Percentiles rank a stretch among this genome's conserved stretches.
Evolutionary conservation across 768 basidiomycete genomes (phyloP).

Genomic region (Russula lepida): DNA sequence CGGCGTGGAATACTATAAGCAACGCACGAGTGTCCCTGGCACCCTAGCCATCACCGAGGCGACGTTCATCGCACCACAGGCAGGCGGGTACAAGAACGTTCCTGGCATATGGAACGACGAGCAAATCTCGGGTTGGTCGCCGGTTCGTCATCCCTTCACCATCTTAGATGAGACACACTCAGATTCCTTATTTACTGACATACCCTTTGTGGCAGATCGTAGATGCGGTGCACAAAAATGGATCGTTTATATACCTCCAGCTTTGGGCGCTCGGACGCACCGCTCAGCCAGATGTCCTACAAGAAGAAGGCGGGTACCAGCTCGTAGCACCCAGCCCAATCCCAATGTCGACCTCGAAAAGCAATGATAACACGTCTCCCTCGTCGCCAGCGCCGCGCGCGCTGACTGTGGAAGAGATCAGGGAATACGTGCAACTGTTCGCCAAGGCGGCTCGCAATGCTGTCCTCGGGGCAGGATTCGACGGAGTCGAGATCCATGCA

Average conservation of each 20-base stretch:
- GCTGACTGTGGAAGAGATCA: constrained; percentile 26
- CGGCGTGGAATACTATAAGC: constrained; percentile 39
- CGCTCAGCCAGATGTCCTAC: not conserved
- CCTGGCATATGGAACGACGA: constrained; percentile 59
- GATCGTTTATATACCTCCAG: constrained; percentile 30
- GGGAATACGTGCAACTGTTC: constrained; percentile 25
- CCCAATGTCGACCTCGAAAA: not conserved
- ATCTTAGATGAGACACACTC: not conserved
- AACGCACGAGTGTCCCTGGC: constrained; percentile 40
- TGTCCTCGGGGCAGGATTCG: constrained; percentile 27
- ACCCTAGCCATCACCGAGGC: constrained; percentile 52
- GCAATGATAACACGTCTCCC: not conserved
- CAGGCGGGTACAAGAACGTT: constrained; percentile 41
- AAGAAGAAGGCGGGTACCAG: not conserved
- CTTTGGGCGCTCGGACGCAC: constrained; percentile 35
- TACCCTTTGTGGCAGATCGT: not conserved
- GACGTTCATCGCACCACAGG: constrained; percentile 41
- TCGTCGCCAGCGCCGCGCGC: not conserved
- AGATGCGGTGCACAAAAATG: constrained; percentile 29
- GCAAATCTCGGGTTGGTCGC: constrained; percentile 47
- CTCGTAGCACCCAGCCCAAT: not conserved
- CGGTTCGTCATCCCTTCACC: constrained; percentile 24
- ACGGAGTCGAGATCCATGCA: constrained; percentile 28
- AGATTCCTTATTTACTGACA: not conserved
- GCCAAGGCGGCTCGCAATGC: constrained; percentile 33